Evolutionary conservation across 495 filamentous ascomycete species (phyloP).

Genomic region (Venustampulla echinocandica): DNA sequence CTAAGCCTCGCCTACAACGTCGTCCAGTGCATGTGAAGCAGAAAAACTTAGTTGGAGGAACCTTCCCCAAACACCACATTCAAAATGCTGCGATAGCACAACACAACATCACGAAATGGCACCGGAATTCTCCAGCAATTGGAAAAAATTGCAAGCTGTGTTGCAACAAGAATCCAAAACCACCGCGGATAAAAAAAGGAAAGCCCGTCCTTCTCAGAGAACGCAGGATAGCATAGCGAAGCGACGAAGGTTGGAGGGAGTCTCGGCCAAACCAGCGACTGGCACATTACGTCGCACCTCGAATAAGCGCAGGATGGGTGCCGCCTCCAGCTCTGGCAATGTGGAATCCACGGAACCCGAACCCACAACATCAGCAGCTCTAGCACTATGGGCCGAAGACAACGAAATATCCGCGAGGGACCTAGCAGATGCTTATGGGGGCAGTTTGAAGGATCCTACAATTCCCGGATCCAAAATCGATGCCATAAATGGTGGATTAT

Average conservation of each 20-base stretch:
- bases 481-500: constrained; percentile 44
- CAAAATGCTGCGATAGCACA: constrained; percentile 5
- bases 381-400: constrained; percentile 42
- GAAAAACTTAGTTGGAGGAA: no score
- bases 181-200: constrained; percentile 25
- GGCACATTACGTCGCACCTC: constrained; percentile 4
- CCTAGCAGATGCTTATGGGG: constrained; percentile 50
- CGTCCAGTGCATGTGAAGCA: no score
- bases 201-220: constrained; percentile 15
- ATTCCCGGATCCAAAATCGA: constrained; percentile 15
- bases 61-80: no score
- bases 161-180: constrained; percentile 45
- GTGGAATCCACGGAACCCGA: neutral
- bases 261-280: constrained; percentile 9
- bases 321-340: constrained; percentile 1
- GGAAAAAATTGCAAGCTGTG: constrained; percentile 64
- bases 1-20: no score
- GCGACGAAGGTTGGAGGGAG: constrained; percentile 19
- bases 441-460: constrained; percentile 29
- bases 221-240: constrained; percentile 21
- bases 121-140: constrained; percentile 50
- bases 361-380: constrained; percentile 15
- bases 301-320: constrained; percentile 17
- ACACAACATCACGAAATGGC: constrained; percentile 19
- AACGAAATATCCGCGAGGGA: constrained; percentile 54